Evolutionary conservation across 2,329 filamentous ascomycete species (phyloP).

Genomic region (Fusarium nelsonii): DNA sequence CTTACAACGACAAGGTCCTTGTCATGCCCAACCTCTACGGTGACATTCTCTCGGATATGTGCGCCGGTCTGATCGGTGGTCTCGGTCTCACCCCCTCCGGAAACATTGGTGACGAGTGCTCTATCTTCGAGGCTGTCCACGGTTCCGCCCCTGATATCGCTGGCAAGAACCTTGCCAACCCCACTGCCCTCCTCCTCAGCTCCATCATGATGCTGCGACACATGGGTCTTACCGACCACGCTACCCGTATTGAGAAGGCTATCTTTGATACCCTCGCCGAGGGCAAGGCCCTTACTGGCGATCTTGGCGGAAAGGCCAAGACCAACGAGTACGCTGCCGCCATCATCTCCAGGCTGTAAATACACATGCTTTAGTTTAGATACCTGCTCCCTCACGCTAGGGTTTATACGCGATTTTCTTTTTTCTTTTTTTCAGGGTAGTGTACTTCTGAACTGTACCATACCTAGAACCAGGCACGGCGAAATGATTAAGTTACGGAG

Average conservation of each 20-base stretch:
- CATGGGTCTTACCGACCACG: constrained; percentile 90
- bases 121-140: constrained; percentile 99
- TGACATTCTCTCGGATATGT: constrained; percentile 99
- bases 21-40: constrained; percentile 99
- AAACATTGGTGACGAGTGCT: constrained; percentile 99
- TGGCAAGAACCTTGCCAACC: constrained; percentile 96
- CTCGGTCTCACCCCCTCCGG: constrained; percentile 96
- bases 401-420: constrained; percentile 41
- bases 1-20: constrained; percentile 99
- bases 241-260: constrained; percentile 89
- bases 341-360: constrained; percentile 80
- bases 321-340: constrained; percentile 93
- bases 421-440: constrained; percentile 45
- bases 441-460: constrained; percentile 51
- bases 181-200: constrained; percentile 92
- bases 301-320: constrained; percentile 96
- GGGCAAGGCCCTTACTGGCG: constrained; percentile 95
- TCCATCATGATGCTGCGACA: constrained; percentile 99
- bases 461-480: constrained; percentile 49
- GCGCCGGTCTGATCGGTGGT: constrained; percentile 97
- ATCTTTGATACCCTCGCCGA: constrained; percentile 96
- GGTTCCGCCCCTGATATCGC: constrained; percentile 97
- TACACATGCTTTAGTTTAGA: constrained; percentile 43
- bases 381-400: constrained; percentile 41
- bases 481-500: constrained; percentile 47